Evolutionary conservation across 345 rosid species (phyloP).

Genomic region (Hibiscus mutabilis): DNA sequence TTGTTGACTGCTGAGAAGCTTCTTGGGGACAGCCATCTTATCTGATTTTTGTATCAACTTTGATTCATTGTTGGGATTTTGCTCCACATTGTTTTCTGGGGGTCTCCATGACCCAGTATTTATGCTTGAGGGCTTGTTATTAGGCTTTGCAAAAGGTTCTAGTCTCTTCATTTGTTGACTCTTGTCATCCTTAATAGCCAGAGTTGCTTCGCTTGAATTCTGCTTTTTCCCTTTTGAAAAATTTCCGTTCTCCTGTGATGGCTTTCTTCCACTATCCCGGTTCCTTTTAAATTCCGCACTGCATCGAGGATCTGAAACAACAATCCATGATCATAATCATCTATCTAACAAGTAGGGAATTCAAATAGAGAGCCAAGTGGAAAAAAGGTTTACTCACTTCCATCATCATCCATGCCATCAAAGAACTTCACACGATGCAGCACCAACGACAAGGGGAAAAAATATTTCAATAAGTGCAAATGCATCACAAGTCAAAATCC

Average conservation of each 20-base stretch:
- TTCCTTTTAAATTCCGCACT: slow-evolving; percentile 49
- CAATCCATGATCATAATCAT: slow-evolving; percentile 30
- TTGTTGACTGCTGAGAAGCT: slow-evolving; percentile 38
- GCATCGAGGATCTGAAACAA: slow-evolving; percentile 74
- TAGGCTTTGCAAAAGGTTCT: slow-evolving; percentile 37
- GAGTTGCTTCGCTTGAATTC: slow-evolving; percentile 23
- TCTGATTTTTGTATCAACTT: slow-evolving; percentile 35
- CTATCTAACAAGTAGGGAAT: slow-evolving; percentile 27
- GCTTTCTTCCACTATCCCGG: slow-evolving; percentile 36
- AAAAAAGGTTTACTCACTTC: slow-evolving; percentile 76
- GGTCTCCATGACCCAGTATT: slow-evolving; percentile 48
- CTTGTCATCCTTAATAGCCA: slow-evolving; percentile 21
- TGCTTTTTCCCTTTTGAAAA: no score
- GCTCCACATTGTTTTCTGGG: slow-evolving; percentile 34
- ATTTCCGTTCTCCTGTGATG: no score
- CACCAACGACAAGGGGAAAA: slow-evolving; percentile 17
- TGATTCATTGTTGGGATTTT: slow-evolving; percentile 28
- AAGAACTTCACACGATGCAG: slow-evolving; percentile 50
- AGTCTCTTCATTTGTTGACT: slow-evolving; percentile 40
- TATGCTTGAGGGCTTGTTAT: slow-evolving; percentile 34
- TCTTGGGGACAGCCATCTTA: slow-evolving; percentile 31
- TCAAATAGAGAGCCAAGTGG: slow-evolving; percentile 32
- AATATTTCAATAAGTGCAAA: slow-evolving; percentile 21
- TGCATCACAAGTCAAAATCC: not conserved
- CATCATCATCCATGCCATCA: slow-evolving; percentile 91